Evolutionary conservation across 192 early-diverging fungal species (phyloP).

Genomic region (Gonapodya prolifera): DNA sequence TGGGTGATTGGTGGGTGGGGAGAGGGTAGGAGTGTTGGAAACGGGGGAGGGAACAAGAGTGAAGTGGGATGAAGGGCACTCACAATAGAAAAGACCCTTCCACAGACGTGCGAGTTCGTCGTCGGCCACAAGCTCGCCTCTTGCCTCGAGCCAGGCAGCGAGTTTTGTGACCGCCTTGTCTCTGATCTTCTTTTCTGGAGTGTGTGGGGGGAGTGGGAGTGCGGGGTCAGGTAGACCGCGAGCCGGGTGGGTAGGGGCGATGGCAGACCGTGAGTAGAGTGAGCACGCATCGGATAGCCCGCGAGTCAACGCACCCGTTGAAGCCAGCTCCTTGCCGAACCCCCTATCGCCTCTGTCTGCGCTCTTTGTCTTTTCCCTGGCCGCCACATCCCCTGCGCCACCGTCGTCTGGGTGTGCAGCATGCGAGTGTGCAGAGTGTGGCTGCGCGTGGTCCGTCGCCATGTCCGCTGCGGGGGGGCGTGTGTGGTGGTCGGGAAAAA

Average conservation of each 20-base stretch:
- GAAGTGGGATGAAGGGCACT: conserved; percentile 10
- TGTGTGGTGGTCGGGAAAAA: too few relatives aligned
- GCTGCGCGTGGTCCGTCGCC: too few relatives aligned
- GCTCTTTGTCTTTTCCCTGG: too few relatives aligned
- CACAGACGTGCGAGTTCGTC: conserved; percentile 70
- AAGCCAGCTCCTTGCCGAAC: background rate
- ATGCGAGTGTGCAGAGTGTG: too few relatives aligned
- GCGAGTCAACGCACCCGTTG: background rate
- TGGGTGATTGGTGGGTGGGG: background rate
- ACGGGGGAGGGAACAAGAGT: background rate
- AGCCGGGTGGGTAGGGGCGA: background rate
- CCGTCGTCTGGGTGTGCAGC: too few relatives aligned
- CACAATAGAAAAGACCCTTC: conserved; percentile 90
- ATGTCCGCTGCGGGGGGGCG: too few relatives aligned
- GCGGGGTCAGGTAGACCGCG: background rate
- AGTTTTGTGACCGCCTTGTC: conserved; percentile 58
- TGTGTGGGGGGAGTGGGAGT: background rate
- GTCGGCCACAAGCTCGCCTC: conserved; percentile 34
- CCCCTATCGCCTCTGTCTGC: background rate
- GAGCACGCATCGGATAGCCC: background rate
- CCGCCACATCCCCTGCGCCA: too few relatives aligned
- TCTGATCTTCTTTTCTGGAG: conserved; percentile 54
- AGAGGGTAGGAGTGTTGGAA: background rate
- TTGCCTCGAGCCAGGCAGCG: conserved; percentile 31
- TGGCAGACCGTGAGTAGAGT: background rate